Evolutionary conservation across 768 basidiomycete genomes (phyloP).

Genomic region (Auricularia auricula-judae): DNA sequence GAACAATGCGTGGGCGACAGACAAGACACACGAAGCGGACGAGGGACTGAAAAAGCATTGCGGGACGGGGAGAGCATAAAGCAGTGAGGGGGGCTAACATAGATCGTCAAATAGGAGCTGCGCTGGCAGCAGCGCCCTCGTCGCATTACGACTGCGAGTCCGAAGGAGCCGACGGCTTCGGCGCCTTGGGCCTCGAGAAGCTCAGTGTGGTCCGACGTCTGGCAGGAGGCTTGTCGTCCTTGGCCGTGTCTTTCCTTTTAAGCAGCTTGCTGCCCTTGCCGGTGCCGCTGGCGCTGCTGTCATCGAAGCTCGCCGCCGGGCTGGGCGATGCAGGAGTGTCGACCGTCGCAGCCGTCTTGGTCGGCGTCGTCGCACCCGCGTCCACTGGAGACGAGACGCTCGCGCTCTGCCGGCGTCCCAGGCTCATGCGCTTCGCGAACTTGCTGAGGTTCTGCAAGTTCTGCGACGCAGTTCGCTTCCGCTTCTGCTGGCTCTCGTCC

Average conservation of each 20-base stretch:
- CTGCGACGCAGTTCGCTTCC: slow-evolving; percentile 73
- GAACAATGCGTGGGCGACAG: background rate
- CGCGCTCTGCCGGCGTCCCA: background rate
- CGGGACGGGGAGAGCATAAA: background rate
- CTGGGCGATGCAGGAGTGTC: background rate
- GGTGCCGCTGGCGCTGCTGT: background rate
- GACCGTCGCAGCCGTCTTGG: background rate
- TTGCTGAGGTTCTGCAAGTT: slow-evolving; percentile 85
- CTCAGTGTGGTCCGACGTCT: background rate
- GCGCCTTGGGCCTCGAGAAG: slow-evolving; percentile 1
- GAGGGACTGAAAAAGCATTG: background rate
- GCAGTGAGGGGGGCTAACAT: background rate
- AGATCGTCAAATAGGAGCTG: background rate
- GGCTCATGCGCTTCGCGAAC: slow-evolving; percentile 38
- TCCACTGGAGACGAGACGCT: background rate
- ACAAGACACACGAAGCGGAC: background rate
- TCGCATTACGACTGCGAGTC: background rate
- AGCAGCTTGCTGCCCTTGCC: background rate
- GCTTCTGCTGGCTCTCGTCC: slow-evolving; percentile 56
- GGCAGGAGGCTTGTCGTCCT: slow-evolving; percentile 4
- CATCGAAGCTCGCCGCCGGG: background rate
- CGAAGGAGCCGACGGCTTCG: background rate
- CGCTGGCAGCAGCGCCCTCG: no score
- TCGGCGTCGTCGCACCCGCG: background rate
- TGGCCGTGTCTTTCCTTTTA: slow-evolving; percentile 2